Evolutionary conservation across 164 flowering plant genomes (phyloP).

Genomic region (Chimonanthus salicifolius): DNA sequence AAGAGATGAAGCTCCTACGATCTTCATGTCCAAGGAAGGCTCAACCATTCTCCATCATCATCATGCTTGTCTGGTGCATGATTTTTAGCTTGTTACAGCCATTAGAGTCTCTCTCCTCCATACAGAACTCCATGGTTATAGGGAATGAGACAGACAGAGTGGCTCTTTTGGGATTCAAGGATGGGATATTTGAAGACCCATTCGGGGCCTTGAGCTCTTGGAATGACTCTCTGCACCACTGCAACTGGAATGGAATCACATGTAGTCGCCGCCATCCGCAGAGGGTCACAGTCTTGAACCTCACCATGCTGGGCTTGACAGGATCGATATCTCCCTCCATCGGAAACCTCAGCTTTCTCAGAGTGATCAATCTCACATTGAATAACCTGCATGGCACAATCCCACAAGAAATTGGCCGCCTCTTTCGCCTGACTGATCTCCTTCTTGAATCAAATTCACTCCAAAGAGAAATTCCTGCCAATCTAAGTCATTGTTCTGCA

Average conservation of each 20-base stretch:
- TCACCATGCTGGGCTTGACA: conserved; percentile 7
- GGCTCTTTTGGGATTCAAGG: conserved; percentile 15
- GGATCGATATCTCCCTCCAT: conserved; percentile 32
- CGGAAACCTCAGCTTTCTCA: conserved; percentile 41
- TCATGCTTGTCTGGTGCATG: too few relatives aligned
- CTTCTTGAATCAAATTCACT: conserved; percentile 30
- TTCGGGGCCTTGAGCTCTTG: conserved; percentile 16
- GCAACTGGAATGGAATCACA: conserved; percentile 30
- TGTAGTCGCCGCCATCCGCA: conserved; percentile 12
- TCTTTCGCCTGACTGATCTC: conserved; percentile 21
- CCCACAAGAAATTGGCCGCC: conserved; percentile 26
- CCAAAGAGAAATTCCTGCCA: conserved; percentile 26
- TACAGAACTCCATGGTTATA: too few relatives aligned
- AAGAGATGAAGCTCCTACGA: too few relatives aligned
- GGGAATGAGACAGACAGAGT: conserved; percentile 1
- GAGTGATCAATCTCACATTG: conserved; percentile 25
- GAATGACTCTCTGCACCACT: conserved; percentile 13
- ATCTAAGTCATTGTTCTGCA: not conserved
- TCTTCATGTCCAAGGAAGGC: too few relatives aligned
- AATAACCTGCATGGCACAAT: conserved; percentile 29
- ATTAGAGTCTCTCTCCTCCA: too few relatives aligned
- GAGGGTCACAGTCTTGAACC: conserved; percentile 21
- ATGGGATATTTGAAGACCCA: conserved; percentile 19
- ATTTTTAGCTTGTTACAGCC: too few relatives aligned
- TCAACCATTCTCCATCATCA: too few relatives aligned